Percentiles rank a stretch among this genome's conserved stretches.
Evolutionary conservation across 1,284 basidiomycete genomes (phyloP).

Genomic region (Ustilago vetiveriae): DNA sequence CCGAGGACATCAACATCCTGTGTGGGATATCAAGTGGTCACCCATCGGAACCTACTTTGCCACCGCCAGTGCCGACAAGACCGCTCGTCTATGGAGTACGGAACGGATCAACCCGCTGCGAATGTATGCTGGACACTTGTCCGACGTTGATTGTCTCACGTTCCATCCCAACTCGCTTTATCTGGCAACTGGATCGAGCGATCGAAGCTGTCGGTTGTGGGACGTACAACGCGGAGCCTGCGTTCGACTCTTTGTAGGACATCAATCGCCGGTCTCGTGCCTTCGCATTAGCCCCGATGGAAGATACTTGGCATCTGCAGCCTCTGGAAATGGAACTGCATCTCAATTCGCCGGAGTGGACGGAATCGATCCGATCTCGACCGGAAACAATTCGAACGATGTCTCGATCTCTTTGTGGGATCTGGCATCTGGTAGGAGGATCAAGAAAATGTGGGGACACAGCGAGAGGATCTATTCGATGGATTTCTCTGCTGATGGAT

Average conservation of each 20-base stretch:
- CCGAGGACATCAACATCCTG: conserved; percentile 93
- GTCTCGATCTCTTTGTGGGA: conserved; percentile 95
- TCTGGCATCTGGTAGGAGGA: conserved; percentile 85
- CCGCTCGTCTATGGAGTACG: conserved; percentile 94
- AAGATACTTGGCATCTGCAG: conserved; percentile 86
- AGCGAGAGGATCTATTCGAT: conserved; percentile 86
- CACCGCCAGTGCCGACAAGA: conserved; percentile 89
- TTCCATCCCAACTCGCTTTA: conserved; percentile 99
- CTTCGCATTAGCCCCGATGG: conserved; percentile 93
- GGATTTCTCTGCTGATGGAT: conserved; percentile 89
- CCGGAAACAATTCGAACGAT: conserved; percentile 73
- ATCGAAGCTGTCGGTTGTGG: conserved; percentile 95
- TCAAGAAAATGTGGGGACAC: conserved; percentile 98
- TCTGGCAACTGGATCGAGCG: conserved; percentile 94
- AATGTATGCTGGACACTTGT: conserved; percentile 94
- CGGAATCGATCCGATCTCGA: conserved; percentile 17
- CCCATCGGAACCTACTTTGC: conserved; percentile 99
- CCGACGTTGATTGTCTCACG: conserved; percentile 93
- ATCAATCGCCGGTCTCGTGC: conserved; percentile 87
- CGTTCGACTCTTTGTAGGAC: conserved; percentile 93
- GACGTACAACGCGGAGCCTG: conserved; percentile 96
- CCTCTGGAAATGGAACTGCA: conserved; percentile 43
- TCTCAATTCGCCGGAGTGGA: conserved; percentile 37
- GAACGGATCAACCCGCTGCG: conserved; percentile 87
- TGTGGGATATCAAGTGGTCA: conserved; percentile 99